Conservation (phyloP, 345 rosid genomes). For the Jatropha curcas region DNA sequence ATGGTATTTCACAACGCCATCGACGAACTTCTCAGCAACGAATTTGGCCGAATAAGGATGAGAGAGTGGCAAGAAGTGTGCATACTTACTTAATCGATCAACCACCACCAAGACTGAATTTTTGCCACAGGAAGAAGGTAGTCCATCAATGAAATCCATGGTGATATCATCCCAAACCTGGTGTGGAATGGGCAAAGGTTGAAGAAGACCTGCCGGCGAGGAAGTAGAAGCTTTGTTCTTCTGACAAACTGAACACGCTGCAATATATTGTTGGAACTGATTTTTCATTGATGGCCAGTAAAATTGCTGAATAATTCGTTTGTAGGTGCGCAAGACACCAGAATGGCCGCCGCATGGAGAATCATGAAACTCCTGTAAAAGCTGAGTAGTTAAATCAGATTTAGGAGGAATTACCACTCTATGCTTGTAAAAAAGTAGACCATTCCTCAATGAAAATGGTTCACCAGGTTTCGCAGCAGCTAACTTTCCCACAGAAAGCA, state of each 20-base stretch:
- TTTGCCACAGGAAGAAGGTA: not conserved
- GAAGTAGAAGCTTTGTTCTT: not conserved
- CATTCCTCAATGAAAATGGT: not conserved
- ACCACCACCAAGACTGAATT: too few species aligned
- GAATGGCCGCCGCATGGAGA: too few species aligned
- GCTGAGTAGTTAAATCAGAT: too few species aligned
- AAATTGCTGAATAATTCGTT: too few species aligned
- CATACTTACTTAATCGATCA: too few species aligned
- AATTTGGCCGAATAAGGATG: not conserved
- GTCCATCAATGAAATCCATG: not conserved
- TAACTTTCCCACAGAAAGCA: not conserved
- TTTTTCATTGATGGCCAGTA: too few species aligned
- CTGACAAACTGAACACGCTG: not conserved
- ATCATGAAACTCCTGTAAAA: too few species aligned
- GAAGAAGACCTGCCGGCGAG: not conserved
- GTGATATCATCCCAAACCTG: constrained; percentile 1
- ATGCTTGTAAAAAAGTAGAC: not conserved
- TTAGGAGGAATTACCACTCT: not conserved
- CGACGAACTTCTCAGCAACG: not conserved
- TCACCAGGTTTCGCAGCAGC: not conserved
- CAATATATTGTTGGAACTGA: not conserved
- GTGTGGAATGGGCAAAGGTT: not conserved
- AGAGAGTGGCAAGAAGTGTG: too few species aligned
- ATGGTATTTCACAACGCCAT: not conserved
- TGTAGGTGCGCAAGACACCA: too few species aligned